These are phyloP conservation scores for Papiliotrema nemorosa DNA, from an alignment of 1,284 basidiomycete genomes.

Conservation along the genomic window DNA sequence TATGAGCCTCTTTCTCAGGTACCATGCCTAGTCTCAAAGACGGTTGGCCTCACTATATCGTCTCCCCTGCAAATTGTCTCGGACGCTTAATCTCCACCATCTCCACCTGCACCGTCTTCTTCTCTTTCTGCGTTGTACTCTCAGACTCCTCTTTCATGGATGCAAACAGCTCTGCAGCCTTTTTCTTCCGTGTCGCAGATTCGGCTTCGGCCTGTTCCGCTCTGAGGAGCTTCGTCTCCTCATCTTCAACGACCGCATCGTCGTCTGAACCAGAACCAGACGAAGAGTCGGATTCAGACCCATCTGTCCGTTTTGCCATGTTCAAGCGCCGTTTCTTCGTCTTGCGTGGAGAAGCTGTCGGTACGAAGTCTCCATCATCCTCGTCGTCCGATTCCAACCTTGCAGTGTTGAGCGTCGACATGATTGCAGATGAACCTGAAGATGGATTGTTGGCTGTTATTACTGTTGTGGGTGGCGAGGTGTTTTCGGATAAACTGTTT, in stretches of 20 bases:
- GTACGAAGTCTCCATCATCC: constrained; percentile 35
- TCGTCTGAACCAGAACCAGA: constrained; percentile 4
- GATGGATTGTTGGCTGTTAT: no score
- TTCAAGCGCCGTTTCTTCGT: constrained; percentile 1
- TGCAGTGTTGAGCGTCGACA: constrained; percentile 42
- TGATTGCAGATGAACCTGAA: constrained; percentile 7
- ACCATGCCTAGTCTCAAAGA: background rate
- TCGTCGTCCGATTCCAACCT: constrained; percentile 33
- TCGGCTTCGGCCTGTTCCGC: constrained; percentile 15
- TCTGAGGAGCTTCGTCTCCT: constrained; percentile 12
- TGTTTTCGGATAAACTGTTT: background rate
- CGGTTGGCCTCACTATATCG: constrained; percentile 35
- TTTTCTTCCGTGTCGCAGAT: constrained; percentile 19
- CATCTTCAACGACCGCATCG: constrained; percentile 13
- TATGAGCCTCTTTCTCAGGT: constrained; percentile 2
- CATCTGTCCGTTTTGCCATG: background rate
- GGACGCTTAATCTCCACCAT: constrained; percentile 40
- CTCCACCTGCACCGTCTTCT: constrained; percentile 12
- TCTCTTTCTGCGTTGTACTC: constrained; percentile 3
- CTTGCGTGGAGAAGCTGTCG: constrained; percentile 6
- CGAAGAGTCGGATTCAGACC: constrained; percentile 14
- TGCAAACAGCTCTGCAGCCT: constrained; percentile 17
- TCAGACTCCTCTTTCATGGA: background rate
- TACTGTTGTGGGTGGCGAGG: no score
- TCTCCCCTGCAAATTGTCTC: constrained; percentile 45